These are phyloP conservation scores for Oidiodendron maius DNA, from an alignment of 495 filamentous ascomycete genomes.

Conservation along the genomic window DNA sequence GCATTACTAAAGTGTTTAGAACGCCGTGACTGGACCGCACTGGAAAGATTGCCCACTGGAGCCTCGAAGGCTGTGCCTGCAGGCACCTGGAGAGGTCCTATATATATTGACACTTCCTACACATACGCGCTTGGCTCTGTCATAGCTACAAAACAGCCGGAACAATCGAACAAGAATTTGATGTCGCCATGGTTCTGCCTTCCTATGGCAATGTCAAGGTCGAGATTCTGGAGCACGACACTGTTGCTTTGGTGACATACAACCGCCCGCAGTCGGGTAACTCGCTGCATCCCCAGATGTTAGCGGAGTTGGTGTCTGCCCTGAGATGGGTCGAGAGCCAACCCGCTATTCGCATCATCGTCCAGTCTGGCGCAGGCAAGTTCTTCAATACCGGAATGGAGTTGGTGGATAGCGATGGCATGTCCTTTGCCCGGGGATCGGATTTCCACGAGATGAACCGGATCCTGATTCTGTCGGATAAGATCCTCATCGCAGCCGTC, in stretches of 20 bases:
- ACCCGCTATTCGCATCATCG: not conserved
- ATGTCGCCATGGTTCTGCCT: not conserved
- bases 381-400: constrained; percentile 9
- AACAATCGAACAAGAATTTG: not conserved
- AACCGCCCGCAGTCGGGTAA: constrained; percentile 7
- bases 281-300: constrained; percentile 4
- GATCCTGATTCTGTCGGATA: constrained; percentile 3
- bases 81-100: too few relatives aligned
- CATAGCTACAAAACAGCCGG: too few relatives aligned
- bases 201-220: not conserved
- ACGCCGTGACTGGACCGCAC: too few relatives aligned
- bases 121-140: too few relatives aligned
- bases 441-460: constrained; percentile 1
- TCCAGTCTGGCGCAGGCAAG: not conserved
- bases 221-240: not conserved
- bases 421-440: not conserved
- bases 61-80: too few relatives aligned
- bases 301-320: not conserved
- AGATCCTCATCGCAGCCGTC: constrained; percentile 7
- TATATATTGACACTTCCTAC: too few relatives aligned
- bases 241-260: not conserved
- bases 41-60: too few relatives aligned
- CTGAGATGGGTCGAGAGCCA: not conserved
- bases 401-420: not conserved
- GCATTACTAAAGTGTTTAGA: too few relatives aligned